Evolutionary conservation across 768 basidiomycete genomes (phyloP), one percentile per base, ranked within the genome.

Genomic region (Termitomyces sp.): DNA sequence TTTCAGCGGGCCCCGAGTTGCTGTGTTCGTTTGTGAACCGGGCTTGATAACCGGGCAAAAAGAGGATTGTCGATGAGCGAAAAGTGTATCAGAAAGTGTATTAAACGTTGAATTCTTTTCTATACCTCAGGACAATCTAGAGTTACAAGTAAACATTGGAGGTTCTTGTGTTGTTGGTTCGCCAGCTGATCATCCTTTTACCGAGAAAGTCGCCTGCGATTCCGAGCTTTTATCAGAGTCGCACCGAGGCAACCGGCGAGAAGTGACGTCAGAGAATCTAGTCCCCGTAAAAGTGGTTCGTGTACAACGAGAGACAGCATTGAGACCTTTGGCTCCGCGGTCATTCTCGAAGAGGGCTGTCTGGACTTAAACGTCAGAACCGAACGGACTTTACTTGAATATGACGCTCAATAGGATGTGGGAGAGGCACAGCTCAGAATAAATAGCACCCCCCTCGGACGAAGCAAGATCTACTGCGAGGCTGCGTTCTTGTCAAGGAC

Each of bases 71-170:
- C 6, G 39, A 55, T 46, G 29, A 13, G 46, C 39, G 48, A 22
- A 48, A 53, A 58, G 60, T 44, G 50, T 55, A 59, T 58, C 57
- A 58, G 26, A 56, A 61, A 57, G 58, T 54, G 46, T 57, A 57
- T 56, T 48, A 53, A 46, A 53, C 29, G 8, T 50, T 53, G 46
- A 55, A n/a, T 49, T 62, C 34, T 37, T 54, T 51, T 31, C 29
- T 54, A 58, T 62, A 58, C 61, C 61, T 62, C 12, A 44, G 36
- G 20, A 43, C 49, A 55, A 31, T 53, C 54, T 47, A 39, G 42
- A 58, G 31, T 57, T 43, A 44, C 55, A 54, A 46, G 20, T 44
- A 36, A 39, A 26, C 16, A 5, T 27, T 13, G 37, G 14, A 5
- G 16, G n/a, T 37, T 39, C 51, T 27, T 37, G 24, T 18, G 34